Evolutionary conservation across 441 rosid species (phyloP).

Genomic region (Pelargonium exstipulatum): DNA sequence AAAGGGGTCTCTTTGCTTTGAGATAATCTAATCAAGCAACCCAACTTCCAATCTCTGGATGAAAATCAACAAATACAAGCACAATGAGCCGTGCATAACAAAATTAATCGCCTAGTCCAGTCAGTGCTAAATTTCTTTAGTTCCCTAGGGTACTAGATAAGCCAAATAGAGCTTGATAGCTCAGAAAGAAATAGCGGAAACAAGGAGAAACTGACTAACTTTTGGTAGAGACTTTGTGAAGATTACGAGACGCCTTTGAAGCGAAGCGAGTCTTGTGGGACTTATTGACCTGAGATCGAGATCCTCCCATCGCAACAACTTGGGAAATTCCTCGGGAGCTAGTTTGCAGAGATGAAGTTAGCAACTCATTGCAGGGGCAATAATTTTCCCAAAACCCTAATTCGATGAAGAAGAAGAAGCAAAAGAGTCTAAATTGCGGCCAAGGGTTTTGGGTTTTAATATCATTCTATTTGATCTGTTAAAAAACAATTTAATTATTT

Average conservation of each 20-base stretch:
- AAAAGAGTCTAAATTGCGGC: background rate
- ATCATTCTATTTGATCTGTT: background rate
- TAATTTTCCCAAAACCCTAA: conserved; percentile 21
- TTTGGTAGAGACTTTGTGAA: conserved; percentile 59
- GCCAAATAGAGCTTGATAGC: background rate
- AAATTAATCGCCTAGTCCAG: too few relatives aligned
- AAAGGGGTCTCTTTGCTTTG: background rate
- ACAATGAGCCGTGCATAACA: background rate
- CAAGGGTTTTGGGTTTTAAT: background rate
- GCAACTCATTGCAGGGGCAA: background rate
- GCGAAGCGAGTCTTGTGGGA: conserved; percentile 77
- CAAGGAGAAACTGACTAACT: conserved; percentile 28
- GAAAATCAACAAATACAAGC: background rate
- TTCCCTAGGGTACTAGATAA: background rate
- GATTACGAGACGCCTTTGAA: conserved; percentile 72
- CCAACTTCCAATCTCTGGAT: background rate
- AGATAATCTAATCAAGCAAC: background rate
- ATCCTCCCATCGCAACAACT: conserved; percentile 56
- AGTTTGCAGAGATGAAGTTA: background rate
- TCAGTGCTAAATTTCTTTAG: background rate
- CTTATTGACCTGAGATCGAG: conserved; percentile 78
- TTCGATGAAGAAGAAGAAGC: background rate
- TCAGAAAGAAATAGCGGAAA: background rate
- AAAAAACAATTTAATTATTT: background rate
- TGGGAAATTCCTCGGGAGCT: background rate